Conservation (phyloP, 441 rosid species). For the Pelargonium australe region DNA sequence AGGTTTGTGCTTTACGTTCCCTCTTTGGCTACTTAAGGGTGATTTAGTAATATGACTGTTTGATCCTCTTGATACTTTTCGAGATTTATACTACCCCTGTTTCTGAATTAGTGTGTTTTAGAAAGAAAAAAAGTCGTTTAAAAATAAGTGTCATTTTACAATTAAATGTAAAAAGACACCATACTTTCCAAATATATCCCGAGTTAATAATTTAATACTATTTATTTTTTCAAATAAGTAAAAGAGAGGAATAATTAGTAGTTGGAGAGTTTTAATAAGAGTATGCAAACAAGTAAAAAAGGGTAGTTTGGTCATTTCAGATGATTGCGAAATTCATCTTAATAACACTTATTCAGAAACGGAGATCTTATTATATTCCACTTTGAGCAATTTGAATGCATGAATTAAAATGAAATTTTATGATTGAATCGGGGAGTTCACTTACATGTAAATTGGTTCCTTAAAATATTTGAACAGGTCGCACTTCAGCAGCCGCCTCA, state of each 20-base stretch:
- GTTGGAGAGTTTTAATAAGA: too few species aligned
- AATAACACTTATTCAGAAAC: too few species aligned
- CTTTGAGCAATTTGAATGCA: not conserved
- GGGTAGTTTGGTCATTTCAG: too few species aligned
- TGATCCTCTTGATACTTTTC: not conserved
- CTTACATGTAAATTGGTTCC: conserved; percentile 8
- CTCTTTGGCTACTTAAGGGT: too few species aligned
- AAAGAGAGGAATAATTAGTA: too few species aligned
- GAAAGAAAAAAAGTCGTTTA: not conserved
- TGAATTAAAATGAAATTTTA: not conserved
- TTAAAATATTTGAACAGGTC: conserved; percentile 39
- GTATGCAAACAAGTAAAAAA: too few species aligned
- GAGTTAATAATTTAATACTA: too few species aligned
- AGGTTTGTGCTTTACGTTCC: conserved; percentile 39
- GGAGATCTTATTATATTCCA: not conserved
- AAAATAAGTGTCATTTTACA: not conserved
- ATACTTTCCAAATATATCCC: too few species aligned
- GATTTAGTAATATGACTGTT: too few species aligned
- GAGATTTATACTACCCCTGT: not conserved
- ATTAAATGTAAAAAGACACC: not conserved
- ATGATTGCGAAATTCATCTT: too few species aligned
- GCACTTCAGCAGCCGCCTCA: conserved; percentile 95
- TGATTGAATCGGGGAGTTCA: not conserved
- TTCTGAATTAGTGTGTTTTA: too few species aligned
- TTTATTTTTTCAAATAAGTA: too few species aligned